Percentiles rank a stretch among this genome's conserved stretches.
Evolutionary conservation across 805 yeast genomes (phyloP).

Genomic region (Cyberlindnera mycetangii): DNA sequence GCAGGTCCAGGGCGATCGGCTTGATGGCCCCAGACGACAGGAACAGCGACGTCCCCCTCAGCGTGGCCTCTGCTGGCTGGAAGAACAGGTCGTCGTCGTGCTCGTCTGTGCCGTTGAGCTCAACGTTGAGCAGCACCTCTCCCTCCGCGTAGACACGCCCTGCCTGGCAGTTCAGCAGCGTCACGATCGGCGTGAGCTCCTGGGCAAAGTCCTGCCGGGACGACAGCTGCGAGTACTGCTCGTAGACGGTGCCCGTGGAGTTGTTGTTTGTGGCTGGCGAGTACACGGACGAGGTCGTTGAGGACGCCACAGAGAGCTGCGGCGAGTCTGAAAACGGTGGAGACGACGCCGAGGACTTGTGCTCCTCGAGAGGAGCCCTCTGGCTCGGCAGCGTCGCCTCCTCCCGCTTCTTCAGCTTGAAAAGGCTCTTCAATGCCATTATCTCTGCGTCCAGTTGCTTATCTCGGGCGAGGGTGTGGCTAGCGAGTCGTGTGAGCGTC

Average conservation of each 20-base stretch:
- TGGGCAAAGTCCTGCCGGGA: conserved; percentile 40
- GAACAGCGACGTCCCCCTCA: conserved; percentile 39
- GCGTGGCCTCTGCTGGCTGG: conserved; percentile 16
- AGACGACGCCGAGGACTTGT: not conserved
- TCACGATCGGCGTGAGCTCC: conserved; percentile 69
- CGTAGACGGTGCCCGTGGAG: conserved; percentile 3
- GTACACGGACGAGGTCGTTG: conserved; percentile 4
- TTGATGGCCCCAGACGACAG: conserved; percentile 24
- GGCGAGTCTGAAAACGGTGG: conserved; percentile 2
- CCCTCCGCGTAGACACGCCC: conserved; percentile 50
- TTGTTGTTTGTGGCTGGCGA: not conserved
- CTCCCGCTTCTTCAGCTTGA: conserved; percentile 15
- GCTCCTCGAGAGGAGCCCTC: too few relatives aligned
- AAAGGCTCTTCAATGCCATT: conserved; percentile 15
- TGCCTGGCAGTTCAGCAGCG: conserved; percentile 67
- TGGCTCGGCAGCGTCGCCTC: too few relatives aligned
- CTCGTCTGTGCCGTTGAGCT: conserved; percentile 25
- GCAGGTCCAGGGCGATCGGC: conserved; percentile 33
- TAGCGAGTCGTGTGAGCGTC: not conserved
- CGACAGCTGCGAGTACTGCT: conserved; percentile 12
- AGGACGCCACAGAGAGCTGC: not conserved
- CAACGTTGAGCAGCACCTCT: conserved; percentile 43
- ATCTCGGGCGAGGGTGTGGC: not conserved
- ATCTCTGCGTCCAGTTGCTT: not conserved
- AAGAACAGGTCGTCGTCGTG: conserved; percentile 26